Percentiles rank a stretch among this genome's conserved stretches.
Evolutionary conservation across 2,329 filamentous ascomycete species (phyloP).

Genomic region (Massarina eburnea): DNA sequence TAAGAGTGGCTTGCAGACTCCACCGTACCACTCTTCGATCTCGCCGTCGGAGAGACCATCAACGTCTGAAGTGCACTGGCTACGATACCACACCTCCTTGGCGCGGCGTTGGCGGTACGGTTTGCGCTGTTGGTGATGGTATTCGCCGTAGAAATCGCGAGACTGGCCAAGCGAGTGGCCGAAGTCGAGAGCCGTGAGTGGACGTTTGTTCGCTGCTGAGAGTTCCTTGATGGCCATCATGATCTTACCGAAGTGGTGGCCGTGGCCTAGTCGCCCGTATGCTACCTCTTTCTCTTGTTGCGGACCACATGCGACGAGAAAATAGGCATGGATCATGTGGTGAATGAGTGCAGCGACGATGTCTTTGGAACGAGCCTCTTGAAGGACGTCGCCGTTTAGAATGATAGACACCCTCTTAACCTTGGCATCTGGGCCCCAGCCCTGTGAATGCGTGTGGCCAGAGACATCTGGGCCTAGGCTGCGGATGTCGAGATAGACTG

Average conservation of each 20-base stretch:
- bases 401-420: slow-evolving; percentile 41
- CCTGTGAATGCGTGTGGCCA: slow-evolving; percentile 41
- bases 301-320: slow-evolving; percentile 46
- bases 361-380: slow-evolving; percentile 30
- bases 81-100: slow-evolving; percentile 25
- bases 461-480: slow-evolving; percentile 27
- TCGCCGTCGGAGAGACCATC: slow-evolving; percentile 17
- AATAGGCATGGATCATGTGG: slow-evolving; percentile 51
- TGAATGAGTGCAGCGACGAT: slow-evolving; percentile 45
- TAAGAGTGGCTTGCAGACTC: slow-evolving; percentile 34
- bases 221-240: slow-evolving; percentile 42
- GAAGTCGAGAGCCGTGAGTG: slow-evolving; percentile 37
- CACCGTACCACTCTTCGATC: slow-evolving; percentile 36
- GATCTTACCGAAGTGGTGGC: slow-evolving; percentile 45
- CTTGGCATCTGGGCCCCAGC: slow-evolving; percentile 22
- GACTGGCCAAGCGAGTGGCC: slow-evolving; percentile 19
- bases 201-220: slow-evolving; percentile 23
- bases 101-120: slow-evolving; percentile 4
- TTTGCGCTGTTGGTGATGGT: slow-evolving; percentile 5
- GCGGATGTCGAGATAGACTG: slow-evolving; percentile 39
- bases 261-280: slow-evolving; percentile 43
- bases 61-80: slow-evolving; percentile 23
- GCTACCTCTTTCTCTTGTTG: slow-evolving; percentile 32
- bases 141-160: slow-evolving; percentile 14
- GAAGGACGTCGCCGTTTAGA: slow-evolving; percentile 27